phyloP scores from a whole-genome alignment of 768 basidiomycete species.

The Phaffia australis region DNA sequence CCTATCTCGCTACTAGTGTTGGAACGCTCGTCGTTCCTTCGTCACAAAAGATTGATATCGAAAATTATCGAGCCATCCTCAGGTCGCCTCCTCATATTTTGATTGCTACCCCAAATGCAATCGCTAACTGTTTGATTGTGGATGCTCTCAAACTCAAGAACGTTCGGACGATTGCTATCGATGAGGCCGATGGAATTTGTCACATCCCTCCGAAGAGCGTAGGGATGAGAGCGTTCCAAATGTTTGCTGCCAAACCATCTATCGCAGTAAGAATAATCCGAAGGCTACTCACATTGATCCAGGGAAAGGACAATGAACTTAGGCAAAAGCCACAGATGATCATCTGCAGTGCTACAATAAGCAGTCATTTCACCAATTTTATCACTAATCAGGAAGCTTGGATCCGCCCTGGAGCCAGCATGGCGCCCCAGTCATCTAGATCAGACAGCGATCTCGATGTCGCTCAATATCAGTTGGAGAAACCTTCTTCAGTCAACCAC shows the following conservation, averaged over 20 bases:
- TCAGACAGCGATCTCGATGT: not conserved
- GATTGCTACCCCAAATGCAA: not conserved
- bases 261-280: not conserved
- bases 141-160: not conserved
- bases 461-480: not conserved
- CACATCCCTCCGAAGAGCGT: not conserved
- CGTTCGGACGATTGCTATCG: slow-evolving; percentile 1
- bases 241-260: not conserved
- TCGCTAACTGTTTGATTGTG: not conserved
- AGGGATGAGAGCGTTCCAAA: not conserved
- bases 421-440: not conserved
- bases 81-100: not conserved
- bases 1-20: not conserved
- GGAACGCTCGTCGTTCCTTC: not conserved
- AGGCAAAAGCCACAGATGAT: not conserved
- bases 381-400: not conserved
- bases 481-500: not conserved
- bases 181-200: not conserved
- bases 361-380: not conserved
- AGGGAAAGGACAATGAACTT: not conserved
- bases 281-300: not conserved
- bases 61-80: not conserved
- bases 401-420: not conserved
- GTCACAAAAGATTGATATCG: not conserved
- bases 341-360: not conserved